These are phyloP conservation scores for Fusarium drepaniforme DNA, from an alignment of 2,329 filamentous ascomycete species.

Conservation along the genomic window DNA sequence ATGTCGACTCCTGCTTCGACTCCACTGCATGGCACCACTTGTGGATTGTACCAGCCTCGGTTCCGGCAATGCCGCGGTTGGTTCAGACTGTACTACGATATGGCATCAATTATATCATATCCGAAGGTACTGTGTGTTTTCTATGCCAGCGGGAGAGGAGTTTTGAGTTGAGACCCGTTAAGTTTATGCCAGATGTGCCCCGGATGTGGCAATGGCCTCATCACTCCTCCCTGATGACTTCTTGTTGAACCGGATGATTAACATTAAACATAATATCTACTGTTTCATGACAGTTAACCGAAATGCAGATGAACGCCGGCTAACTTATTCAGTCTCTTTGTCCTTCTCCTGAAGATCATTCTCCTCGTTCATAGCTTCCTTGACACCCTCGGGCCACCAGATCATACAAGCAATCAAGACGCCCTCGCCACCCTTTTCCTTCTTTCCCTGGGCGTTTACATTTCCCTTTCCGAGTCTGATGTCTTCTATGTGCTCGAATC, in stretches of 20 bases:
- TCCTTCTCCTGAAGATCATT: background rate
- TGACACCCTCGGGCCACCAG: conserved; percentile 20
- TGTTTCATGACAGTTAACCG: background rate
- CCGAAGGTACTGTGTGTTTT: background rate
- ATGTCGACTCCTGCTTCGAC: background rate
- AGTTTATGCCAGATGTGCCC: background rate
- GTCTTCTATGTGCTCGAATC: conserved; percentile 21
- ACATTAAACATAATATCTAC: background rate
- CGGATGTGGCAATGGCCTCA: background rate
- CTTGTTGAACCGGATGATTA: background rate
- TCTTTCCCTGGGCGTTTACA: conserved; percentile 13
- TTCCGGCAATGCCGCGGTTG: background rate
- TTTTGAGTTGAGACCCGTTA: background rate
- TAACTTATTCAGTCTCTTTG: background rate
- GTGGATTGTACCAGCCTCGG: background rate
- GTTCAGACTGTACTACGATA: background rate
- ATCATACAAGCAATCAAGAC: conserved; percentile 22
- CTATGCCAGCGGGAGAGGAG: background rate
- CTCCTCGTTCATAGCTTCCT: background rate
- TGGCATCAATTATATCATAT: background rate
- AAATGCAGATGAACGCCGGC: background rate
- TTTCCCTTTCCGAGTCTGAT: conserved; percentile 17
- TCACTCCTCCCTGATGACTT: background rate
- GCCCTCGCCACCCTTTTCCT: conserved; percentile 16
- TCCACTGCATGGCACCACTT: conserved; percentile 5